phyloP scores from a whole-genome alignment of 164 flowering plant species.

The Vitis vinifera region ASM3070453v1 NC_081809.1:4881501-4882000 shows the following conservation, averaged over 20 bases:
- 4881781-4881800: conserved; percentile 42
- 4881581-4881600: conserved; percentile 30
- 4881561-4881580: not conserved
- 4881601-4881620: conserved; percentile 81
- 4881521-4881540: not conserved
- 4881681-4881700: conserved; percentile 47
- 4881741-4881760: conserved; percentile 56
- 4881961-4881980: conserved; percentile 78
- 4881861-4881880: not conserved
- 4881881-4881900: not conserved
- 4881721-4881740: conserved; percentile 44
- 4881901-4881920: conserved; percentile 56
- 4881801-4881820: not conserved
- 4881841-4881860: not conserved
- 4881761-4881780: conserved; percentile 39
- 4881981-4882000: conserved; percentile 24
- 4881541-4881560: not conserved
- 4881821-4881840: not conserved
- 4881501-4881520: not conserved
- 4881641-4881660: conserved; percentile 25
- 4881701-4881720: conserved; percentile 49
- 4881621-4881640: conserved; percentile 58
- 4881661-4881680: conserved; percentile 42
- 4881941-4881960: conserved; percentile 53
- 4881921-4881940: conserved; percentile 60